Base-by-base conservation (phyloP, 2,329 filamentous ascomycete species). In the Penicillium sp. region DNA sequence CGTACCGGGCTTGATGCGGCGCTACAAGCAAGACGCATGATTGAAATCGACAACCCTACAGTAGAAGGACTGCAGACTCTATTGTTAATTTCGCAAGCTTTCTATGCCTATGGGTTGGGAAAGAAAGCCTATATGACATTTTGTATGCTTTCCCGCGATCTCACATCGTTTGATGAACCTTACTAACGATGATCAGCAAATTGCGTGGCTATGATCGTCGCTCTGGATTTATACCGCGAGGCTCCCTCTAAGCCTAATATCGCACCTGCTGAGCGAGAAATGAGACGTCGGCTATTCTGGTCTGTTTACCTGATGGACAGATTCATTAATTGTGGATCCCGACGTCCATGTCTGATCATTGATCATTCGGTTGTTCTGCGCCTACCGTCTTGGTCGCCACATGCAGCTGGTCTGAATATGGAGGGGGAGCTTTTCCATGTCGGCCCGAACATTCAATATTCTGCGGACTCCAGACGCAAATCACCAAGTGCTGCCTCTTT, bases 51-150 rank as follows among this genome's bases (percentile, higher is more conserved):
- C 66, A 89, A 93, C 62, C 90, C 90, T 5, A 90, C 87, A 0
- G 84, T 94, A 42, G 90, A 95, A 69, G 83, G 84, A 34, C 74
- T 95, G 9, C 90, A 95, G 70, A 82, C 89, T 3, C 78, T 93
- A 16, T 76, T 96, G 44, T 79, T 96, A 10, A 82, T 96, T 2
- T 85, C 88, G 0, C 85, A 88, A 68, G 87, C 89, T 3, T 92
- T 86, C 66, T 90, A 87, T 47, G 90, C 90, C 35, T 81, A 85
- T 31, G 90, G 91, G 26, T 86, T 88, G 66, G 89, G 90, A 16
- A 93, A 90, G 74, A 94, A 89, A 73, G 87, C 89, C 1, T 94
- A 92, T 64, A 95, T 95, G 90, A 80, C 92, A 38, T 80, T 95
- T 64, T 85, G 90, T 90, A 85, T 29, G 61, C 14, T 35, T 38